Conservation (phyloP, 2,329 filamentous ascomycete genomes). For the Parastagonospora nodorum region DNA sequence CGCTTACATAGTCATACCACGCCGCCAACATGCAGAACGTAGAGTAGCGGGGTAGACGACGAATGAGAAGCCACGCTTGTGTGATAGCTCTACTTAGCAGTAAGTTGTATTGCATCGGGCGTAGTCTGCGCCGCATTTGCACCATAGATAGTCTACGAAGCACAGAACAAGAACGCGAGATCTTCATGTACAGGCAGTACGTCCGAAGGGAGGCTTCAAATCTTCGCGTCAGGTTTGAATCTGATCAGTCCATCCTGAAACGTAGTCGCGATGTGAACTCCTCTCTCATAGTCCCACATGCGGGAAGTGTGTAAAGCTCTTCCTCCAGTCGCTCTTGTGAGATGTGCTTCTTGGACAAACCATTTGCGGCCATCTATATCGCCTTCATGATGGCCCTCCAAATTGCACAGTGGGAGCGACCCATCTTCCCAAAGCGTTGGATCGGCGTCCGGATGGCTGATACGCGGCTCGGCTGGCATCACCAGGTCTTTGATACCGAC, state of each 20-base stretch:
- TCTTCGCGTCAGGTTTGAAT: conserved; percentile 14
- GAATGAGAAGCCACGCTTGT: no score
- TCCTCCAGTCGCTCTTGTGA: conserved; percentile 28
- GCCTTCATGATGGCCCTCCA: conserved; percentile 14
- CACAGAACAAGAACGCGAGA: no score
- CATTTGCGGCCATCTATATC: conserved; percentile 36
- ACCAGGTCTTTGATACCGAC: conserved; percentile 25
- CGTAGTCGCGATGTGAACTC: conserved; percentile 39
- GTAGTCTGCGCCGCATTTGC: no score
- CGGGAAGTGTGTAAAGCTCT: conserved; percentile 34
- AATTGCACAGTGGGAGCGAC: conserved; percentile 25
- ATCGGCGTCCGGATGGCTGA: conserved; percentile 21
- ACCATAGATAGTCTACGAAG: no score
- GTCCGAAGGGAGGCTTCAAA: neutral
- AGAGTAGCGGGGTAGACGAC: no score
- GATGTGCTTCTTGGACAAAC: conserved; percentile 40
- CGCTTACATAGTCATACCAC: no score
- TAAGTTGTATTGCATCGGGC: no score
- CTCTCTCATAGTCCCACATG: conserved; percentile 37
- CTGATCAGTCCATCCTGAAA: conserved; percentile 41
- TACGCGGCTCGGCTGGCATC: conserved; percentile 5
- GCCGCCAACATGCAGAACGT: no score
- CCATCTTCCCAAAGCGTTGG: conserved; percentile 31
- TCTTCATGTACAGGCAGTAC: neutral
- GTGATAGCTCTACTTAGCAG: no score